These are phyloP conservation scores for Andrographis paniculata DNA, from an alignment of 305 asterid species.

Conservation along the genomic window DNA sequence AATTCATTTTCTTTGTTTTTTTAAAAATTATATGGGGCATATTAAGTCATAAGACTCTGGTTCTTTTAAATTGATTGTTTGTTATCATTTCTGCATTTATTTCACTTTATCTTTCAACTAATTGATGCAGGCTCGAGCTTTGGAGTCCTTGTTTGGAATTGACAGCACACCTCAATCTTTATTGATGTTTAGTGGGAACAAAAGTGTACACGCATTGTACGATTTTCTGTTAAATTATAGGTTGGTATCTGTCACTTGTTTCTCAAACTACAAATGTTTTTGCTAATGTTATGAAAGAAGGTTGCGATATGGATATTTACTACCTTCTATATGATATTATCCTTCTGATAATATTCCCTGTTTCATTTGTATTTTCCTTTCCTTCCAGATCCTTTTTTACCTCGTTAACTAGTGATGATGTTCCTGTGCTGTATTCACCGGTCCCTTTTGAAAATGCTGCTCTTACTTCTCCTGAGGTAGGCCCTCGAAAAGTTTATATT, in stretches of 20 bases:
- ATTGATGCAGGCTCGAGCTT: conserved; percentile 54
- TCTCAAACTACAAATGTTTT: conserved; percentile 1
- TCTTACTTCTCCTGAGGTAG: conserved; percentile 55
- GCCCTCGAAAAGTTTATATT: not conserved
- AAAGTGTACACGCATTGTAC: conserved; percentile 61
- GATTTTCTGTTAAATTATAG: conserved; percentile 79
- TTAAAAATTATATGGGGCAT: conserved; percentile 1
- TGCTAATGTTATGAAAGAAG: not conserved
- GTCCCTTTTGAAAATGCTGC: conserved; percentile 59
- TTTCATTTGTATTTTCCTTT: conserved; percentile 10
- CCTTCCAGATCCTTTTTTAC: conserved; percentile 36
- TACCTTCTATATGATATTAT: not conserved
- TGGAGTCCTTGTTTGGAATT: conserved; percentile 42
- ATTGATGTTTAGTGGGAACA: conserved; percentile 62
- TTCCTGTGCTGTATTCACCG: conserved; percentile 56
- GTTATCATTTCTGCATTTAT: conserved; percentile 16
- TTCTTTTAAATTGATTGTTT: conserved; percentile 10
- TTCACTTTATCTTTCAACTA: conserved; percentile 15
- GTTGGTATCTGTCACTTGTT: conserved; percentile 30
- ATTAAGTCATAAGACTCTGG: not conserved
- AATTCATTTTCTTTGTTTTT: conserved; percentile 6
- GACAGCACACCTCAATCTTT: conserved; percentile 79
- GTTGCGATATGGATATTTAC: not conserved
- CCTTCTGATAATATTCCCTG: not conserved
- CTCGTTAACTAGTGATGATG: conserved; percentile 55